Conservation (phyloP, 768 basidiomycete species). For the Leccinum truebloodii region DNA sequence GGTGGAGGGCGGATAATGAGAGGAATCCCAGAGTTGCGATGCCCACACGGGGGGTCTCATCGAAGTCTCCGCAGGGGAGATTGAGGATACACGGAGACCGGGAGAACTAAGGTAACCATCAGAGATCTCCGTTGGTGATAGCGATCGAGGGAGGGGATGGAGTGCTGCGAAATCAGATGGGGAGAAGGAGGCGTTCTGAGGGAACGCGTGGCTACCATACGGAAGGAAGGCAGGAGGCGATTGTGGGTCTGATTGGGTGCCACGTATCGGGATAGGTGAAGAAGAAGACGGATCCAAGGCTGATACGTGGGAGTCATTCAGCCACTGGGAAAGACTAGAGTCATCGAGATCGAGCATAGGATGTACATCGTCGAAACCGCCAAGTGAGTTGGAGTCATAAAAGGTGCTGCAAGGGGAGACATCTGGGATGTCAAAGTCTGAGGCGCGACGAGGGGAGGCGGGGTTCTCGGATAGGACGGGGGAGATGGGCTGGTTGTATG, state of each 20-base stretch:
- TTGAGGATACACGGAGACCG: slow-evolving; percentile 50
- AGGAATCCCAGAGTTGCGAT: slow-evolving; percentile 60
- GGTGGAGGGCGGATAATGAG: slow-evolving; percentile 47
- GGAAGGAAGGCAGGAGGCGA: slow-evolving; percentile 49
- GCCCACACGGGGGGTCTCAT: slow-evolving; percentile 65
- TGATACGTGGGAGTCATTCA: slow-evolving; percentile 56
- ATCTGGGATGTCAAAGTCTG: slow-evolving; percentile 43
- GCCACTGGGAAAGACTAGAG: slow-evolving; percentile 55
- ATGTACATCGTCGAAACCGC: slow-evolving; percentile 34
- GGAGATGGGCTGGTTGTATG: slow-evolving; percentile 41
- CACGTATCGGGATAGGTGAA: slow-evolving; percentile 65
- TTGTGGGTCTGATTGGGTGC: slow-evolving; percentile 42
- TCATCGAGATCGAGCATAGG: slow-evolving; percentile 43
- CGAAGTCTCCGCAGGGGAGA: slow-evolving; percentile 63
- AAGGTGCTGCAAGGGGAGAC: slow-evolving; percentile 40
- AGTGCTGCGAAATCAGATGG: slow-evolving; percentile 61
- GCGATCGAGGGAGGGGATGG: slow-evolving; percentile 61
- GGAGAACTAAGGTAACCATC: slow-evolving; percentile 45
- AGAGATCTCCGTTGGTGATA: slow-evolving; percentile 56
- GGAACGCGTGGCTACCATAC: slow-evolving; percentile 50
- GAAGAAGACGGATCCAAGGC: slow-evolving; percentile 40
- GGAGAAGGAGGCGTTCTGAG: slow-evolving; percentile 55
- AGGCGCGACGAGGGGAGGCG: slow-evolving; percentile 41
- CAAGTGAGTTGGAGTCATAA: slow-evolving; percentile 35
- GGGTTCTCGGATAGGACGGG: slow-evolving; percentile 40